phyloP scores from a whole-genome alignment of 2,329 filamentous ascomycete species.

The Fusarium robinianum region DNA sequence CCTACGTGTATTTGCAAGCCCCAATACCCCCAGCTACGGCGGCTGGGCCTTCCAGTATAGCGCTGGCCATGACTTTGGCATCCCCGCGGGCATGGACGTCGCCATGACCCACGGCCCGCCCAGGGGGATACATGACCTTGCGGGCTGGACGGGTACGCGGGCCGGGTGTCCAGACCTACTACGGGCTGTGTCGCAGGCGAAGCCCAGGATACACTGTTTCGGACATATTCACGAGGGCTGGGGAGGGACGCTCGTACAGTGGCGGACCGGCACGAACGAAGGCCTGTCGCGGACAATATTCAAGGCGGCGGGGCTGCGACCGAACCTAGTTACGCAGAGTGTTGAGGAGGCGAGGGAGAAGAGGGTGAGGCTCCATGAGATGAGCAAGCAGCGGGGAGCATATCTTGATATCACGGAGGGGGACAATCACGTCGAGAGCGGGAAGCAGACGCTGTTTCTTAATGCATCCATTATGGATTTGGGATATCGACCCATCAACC shows the following conservation, averaged over 20 bases:
- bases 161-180: conserved; percentile 53
- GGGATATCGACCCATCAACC: conserved; percentile 48
- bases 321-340: conserved; percentile 27
- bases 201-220: conserved; percentile 58
- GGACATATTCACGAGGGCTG: conserved; percentile 65
- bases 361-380: conserved; percentile 19
- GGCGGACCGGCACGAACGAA: conserved; percentile 53
- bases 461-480: conserved; percentile 61
- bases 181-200: conserved; percentile 47
- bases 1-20: conserved; percentile 57
- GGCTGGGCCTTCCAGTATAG: conserved; percentile 57
- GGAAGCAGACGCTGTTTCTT: conserved; percentile 60
- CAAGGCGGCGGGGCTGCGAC: conserved; percentile 39
- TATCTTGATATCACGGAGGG: conserved; percentile 46
- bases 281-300: conserved; percentile 44
- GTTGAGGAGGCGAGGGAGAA: conserved; percentile 14
- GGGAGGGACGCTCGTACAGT: conserved; percentile 59
- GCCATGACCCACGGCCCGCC: conserved; percentile 62
- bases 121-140: conserved; percentile 53
- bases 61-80: conserved; percentile 45
- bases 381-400: conserved; percentile 38
- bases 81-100: conserved; percentile 47
- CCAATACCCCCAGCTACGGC: conserved; percentile 53
- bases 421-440: conserved; percentile 38
- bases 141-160: conserved; percentile 28